Percentiles rank a stretch among this genome's conserved stretches.
Evolutionary conservation across 768 basidiomycete species (phyloP).

Genomic region (Collybia sordida): DNA sequence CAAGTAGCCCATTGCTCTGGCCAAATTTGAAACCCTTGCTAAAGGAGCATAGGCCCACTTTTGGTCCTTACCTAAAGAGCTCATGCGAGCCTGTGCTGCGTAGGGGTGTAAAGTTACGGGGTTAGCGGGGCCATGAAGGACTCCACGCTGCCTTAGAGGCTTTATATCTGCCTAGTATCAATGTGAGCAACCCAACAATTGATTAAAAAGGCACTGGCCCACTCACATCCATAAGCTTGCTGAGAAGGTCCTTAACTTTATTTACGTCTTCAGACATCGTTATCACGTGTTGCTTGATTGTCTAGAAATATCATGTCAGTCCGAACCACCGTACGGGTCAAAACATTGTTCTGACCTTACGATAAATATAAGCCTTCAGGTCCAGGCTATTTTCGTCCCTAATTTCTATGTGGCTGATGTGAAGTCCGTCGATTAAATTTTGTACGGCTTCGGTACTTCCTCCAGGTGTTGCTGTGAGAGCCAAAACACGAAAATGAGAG

Average conservation of each 20-base stretch:
- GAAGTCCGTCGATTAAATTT: conserved; percentile 84
- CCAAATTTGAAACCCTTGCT: conserved; percentile 53
- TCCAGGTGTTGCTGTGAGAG: conserved; percentile 95
- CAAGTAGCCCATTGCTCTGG: conserved; percentile 86
- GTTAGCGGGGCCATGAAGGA: conserved; percentile 49
- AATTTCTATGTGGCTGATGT: conserved; percentile 94
- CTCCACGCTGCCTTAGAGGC: conserved; percentile 30
- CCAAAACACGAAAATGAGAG: conserved; percentile 88
- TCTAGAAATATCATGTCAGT: conserved; percentile 37
- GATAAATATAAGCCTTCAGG: conserved; percentile 79
- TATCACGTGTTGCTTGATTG: conserved; percentile 77
- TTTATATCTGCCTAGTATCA: conserved; percentile 30
- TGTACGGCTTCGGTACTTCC: conserved; percentile 86
- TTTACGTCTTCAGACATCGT: conserved; percentile 66
- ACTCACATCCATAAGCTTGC: conserved; percentile 72
- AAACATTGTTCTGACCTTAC: conserved; percentile 56
- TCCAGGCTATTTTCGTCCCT: conserved; percentile 90
- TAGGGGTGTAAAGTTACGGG: conserved; percentile 70
- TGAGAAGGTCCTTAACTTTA: conserved; percentile 66
- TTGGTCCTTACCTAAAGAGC: conserved; percentile 34
- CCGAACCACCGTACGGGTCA: not conserved
- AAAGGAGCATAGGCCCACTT: conserved; percentile 54
- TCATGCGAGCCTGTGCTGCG: conserved; percentile 44
- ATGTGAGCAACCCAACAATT: not conserved
- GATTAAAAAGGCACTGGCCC: conserved; percentile 16